Evolutionary conservation across 2,329 filamentous ascomycete species (phyloP).

Genomic region (Periconia sp.): DNA sequence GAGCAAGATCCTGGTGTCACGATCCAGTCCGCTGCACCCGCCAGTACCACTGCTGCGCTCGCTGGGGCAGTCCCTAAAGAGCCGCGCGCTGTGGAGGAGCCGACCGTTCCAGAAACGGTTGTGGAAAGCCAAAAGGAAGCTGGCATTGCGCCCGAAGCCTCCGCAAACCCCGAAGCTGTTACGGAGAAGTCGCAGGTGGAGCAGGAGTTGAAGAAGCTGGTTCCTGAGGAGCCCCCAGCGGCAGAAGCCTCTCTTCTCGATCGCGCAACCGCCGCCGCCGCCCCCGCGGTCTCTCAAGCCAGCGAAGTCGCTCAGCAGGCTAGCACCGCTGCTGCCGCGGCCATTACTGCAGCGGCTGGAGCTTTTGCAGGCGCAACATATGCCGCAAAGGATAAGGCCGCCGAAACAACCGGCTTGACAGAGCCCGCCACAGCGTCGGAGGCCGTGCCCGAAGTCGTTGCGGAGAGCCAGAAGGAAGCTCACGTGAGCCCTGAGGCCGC

Average conservation of each 20-base stretch:
- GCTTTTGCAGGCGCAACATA: constrained; percentile 36
- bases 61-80: constrained; percentile 50
- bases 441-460: constrained; percentile 60
- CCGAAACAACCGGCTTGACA: constrained; percentile 43
- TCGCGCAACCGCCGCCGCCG: constrained; percentile 31
- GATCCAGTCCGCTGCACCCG: constrained; percentile 47
- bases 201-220: constrained; percentile 68
- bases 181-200: constrained; percentile 72
- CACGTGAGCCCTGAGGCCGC: constrained; percentile 67
- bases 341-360: constrained; percentile 46
- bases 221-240: constrained; percentile 61
- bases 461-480: constrained; percentile 70
- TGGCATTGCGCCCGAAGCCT: constrained; percentile 66
- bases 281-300: no score
- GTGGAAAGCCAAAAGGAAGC: constrained; percentile 72
- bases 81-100: constrained; percentile 25
- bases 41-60: constrained; percentile 50
- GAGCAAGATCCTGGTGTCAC: constrained; percentile 43
- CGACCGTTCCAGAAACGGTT: constrained; percentile 59
- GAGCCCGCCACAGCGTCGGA: constrained; percentile 41
- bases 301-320: no score
- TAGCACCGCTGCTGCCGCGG: constrained; percentile 32
- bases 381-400: constrained; percentile 38
- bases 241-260: constrained; percentile 46
- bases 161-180: constrained; percentile 65